These are phyloP conservation scores for Solidago caesia DNA, from an alignment of 129 eudicot species.

Conservation along the genomic window DNA sequence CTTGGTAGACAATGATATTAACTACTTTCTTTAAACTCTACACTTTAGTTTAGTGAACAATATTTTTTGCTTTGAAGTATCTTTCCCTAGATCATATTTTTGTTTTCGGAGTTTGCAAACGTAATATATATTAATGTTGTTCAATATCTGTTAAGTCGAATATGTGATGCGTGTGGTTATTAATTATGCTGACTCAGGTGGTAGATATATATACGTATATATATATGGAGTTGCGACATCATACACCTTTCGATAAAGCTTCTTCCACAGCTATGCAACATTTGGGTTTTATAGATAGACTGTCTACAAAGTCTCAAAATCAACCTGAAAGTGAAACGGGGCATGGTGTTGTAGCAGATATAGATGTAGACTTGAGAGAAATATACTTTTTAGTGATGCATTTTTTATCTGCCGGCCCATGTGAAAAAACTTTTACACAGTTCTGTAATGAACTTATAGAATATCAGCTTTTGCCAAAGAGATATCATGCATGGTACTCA, in stretches of 20 bases:
- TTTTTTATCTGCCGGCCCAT: slow-evolving; percentile 87
- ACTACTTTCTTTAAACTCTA: background rate
- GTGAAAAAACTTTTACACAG: slow-evolving; percentile 67
- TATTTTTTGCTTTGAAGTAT: background rate
- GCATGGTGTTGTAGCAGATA: slow-evolving; percentile 41
- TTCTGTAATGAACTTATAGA: slow-evolving; percentile 80
- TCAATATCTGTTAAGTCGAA: background rate
- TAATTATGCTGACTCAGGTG: slow-evolving; percentile 41
- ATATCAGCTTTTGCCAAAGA: slow-evolving; percentile 82
- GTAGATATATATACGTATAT: slow-evolving; percentile 2
- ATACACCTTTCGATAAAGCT: slow-evolving; percentile 44
- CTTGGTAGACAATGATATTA: background rate
- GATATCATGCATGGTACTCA: slow-evolving; percentile 97
- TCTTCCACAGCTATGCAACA: slow-evolving; percentile 43
- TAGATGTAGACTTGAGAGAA: slow-evolving; percentile 78
- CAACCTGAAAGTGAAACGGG: slow-evolving; percentile 41
- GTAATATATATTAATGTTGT: background rate
- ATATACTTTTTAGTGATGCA: slow-evolving; percentile 88
- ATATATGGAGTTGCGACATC: slow-evolving; percentile 51
- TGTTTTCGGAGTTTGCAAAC: background rate
- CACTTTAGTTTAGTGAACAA: background rate
- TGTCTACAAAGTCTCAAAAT: slow-evolving; percentile 41
- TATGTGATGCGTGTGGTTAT: background rate
- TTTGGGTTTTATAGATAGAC: slow-evolving; percentile 40
- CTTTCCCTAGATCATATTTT: background rate